Evolutionary conservation across 2,329 filamentous ascomycete genomes (phyloP), one percentile per base, ranked within the genome.

Genomic region (Alternaria arborescens): DNA sequence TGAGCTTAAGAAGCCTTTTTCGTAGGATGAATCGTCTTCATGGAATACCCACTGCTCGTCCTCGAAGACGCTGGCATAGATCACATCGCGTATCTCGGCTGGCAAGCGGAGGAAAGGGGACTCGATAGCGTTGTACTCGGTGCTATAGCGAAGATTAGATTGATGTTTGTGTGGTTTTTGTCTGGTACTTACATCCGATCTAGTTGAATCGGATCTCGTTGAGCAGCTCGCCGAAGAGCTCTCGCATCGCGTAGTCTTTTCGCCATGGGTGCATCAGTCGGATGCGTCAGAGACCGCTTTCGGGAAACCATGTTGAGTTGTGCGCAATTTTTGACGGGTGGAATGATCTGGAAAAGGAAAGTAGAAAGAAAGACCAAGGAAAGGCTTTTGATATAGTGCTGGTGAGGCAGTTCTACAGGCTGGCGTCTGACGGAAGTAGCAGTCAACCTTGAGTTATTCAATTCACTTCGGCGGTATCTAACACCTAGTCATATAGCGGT

Each of bases 241-340:
- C 44, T 47, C 16, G 14, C 6, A 5, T 47, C 26, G 5, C 26
- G n/a, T 10, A 2, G n/a, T 2, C 12, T 4, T 7, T 32, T 20
- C n/a, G 24, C 5, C 8, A 3, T 28, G 1, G 5, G 1, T 28
- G 24, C 16, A 28, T 6, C 26, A 0, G 16, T 14, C 10, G 3
- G 1, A 11, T 4, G 0, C 0, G 24, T 3, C 6, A 1, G 8
- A 28, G 0, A 8, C n/a, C 5, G 10, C 26, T 46, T 46, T 2
- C 3, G 8, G 4, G 8, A 26, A 0, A 24, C 24, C 43, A 30
- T 46, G 10, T 12, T 20, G 2, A 2, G 10, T 11, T 14, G 2
- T 34, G 32, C 32, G 32, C 0, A 11, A 34, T 0, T 0, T 11
- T 0, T 30, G 28, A 11, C 10, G 28, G 4, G 3, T 8, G 28